These are phyloP conservation scores for Ascobolus immersus DNA, from an alignment of 495 filamentous ascomycete species.

Conservation along the genomic window DNA sequence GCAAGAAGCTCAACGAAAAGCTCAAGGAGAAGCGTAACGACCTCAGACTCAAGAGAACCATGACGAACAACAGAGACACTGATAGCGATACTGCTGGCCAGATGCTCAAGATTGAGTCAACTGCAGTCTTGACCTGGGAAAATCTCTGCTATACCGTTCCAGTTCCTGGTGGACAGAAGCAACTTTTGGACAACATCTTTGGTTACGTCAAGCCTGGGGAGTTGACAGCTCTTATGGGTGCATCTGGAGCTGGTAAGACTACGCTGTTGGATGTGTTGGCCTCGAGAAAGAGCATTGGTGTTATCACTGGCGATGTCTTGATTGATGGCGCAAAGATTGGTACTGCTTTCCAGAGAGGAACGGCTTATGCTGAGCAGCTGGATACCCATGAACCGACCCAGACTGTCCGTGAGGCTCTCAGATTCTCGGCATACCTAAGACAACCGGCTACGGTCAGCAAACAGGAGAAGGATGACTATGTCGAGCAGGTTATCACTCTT, in stretches of 20 bases:
- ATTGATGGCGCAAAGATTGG: slow-evolving; percentile 43
- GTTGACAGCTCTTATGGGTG: slow-evolving; percentile 63
- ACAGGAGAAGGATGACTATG: slow-evolving; percentile 56
- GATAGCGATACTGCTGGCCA: slow-evolving; percentile 22
- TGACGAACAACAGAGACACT: slow-evolving; percentile 1
- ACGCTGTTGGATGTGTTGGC: slow-evolving; percentile 60
- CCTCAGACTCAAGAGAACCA: slow-evolving; percentile 24
- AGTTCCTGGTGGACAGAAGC: slow-evolving; percentile 37
- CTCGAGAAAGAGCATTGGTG: slow-evolving; percentile 49
- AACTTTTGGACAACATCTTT: slow-evolving; percentile 42
- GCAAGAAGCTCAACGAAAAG: slow-evolving; percentile 39
- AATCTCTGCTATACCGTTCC: slow-evolving; percentile 45
- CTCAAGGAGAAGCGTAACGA: slow-evolving; percentile 31
- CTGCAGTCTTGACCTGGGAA: slow-evolving; percentile 31
- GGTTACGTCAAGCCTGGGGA: slow-evolving; percentile 59
- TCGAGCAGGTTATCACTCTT: slow-evolving; percentile 56
- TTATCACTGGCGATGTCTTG: slow-evolving; percentile 45
- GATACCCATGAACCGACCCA: slow-evolving; percentile 55
- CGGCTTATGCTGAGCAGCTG: slow-evolving; percentile 58
- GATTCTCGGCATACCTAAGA: slow-evolving; percentile 58
- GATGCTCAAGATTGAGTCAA: slow-evolving; percentile 39
- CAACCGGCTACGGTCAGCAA: slow-evolving; percentile 43
- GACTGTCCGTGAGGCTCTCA: slow-evolving; percentile 62
- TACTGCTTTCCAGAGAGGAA: slow-evolving; percentile 52
- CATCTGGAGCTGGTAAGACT: slow-evolving; percentile 69